Conservation (phyloP, 31 red algal genomes). For the Odonthalia washingtoniensis region DNA sequence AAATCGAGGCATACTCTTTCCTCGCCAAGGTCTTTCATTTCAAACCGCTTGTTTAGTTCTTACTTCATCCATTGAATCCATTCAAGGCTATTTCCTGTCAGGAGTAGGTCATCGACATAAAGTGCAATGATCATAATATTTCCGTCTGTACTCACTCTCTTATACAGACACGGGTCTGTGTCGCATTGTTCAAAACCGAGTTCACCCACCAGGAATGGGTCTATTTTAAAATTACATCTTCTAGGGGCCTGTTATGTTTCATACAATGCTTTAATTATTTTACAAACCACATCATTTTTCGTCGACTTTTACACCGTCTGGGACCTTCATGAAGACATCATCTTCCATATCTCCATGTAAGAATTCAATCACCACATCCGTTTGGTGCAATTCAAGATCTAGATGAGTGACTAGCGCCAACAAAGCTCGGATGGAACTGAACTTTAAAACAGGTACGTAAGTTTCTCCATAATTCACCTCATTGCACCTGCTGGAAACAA, state of each 20-base stretch:
- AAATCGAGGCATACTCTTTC: not conserved
- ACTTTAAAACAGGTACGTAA: constrained; percentile 33
- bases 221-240: not conserved
- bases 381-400: constrained; percentile 5
- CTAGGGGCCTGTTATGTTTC: constrained; percentile 20
- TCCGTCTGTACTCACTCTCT: not conserved
- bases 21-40: constrained; percentile 21
- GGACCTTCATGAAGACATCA: constrained; percentile 42
- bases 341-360: constrained; percentile 37
- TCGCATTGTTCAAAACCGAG: not conserved
- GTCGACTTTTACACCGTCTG: constrained; percentile 32
- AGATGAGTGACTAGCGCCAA: not conserved
- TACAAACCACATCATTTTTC: constrained; percentile 12
- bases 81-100: not conserved
- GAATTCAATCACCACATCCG: constrained; percentile 42
- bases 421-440: constrained; percentile 15
- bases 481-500: constrained; percentile 29
- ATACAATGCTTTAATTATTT: constrained; percentile 21
- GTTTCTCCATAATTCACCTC: constrained; percentile 36
- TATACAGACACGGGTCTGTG: constrained; percentile 40
- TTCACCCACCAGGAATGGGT: not conserved
- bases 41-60: not conserved
- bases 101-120: constrained; percentile 39
- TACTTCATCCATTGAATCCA: not conserved
- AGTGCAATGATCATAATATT: constrained; percentile 6